These are phyloP conservation scores for Dactylellina drechsleri DNA, from an alignment of 2,329 filamentous ascomycete genomes.

Conservation along the genomic window DNA sequence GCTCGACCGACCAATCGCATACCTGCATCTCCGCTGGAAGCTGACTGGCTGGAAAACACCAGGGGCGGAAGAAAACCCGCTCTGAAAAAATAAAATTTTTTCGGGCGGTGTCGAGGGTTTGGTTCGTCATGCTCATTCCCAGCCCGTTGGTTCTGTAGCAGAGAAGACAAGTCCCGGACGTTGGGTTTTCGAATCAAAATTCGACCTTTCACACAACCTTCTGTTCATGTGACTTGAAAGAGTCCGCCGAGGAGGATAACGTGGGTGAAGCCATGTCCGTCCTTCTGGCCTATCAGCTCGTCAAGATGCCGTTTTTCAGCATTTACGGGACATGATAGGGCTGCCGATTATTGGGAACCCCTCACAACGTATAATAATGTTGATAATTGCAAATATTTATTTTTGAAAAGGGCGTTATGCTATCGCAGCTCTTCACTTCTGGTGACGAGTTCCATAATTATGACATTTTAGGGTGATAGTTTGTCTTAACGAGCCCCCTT, in stretches of 20 bases:
- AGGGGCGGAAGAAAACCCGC: slow-evolving; percentile 25
- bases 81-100: slow-evolving; percentile 5
- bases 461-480: background rate
- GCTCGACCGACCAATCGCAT: slow-evolving; percentile 43
- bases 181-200: slow-evolving; percentile 54
- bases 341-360: slow-evolving; percentile 36
- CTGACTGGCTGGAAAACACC: slow-evolving; percentile 30
- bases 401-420: slow-evolving; percentile 43
- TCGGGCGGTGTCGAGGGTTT: background rate
- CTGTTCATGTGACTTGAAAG: slow-evolving; percentile 53
- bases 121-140: slow-evolving; percentile 30
- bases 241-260: slow-evolving; percentile 51
- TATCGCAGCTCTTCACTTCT: slow-evolving; percentile 10
- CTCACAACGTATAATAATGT: background rate
- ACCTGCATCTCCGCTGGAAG: slow-evolving; percentile 22
- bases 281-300: slow-evolving; percentile 40
- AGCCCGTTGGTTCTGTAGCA: slow-evolving; percentile 39
- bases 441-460: background rate
- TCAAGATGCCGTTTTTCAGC: slow-evolving; percentile 45
- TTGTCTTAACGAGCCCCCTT: background rate
- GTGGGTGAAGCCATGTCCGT: slow-evolving; percentile 41
- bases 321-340: slow-evolving; percentile 49
- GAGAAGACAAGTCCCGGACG: slow-evolving; percentile 43
- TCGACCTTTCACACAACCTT: slow-evolving; percentile 53
- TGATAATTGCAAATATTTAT: slow-evolving; percentile 32